Conservation (phyloP, 2,329 filamentous ascomycete species). For the Beauveria medogensis region DNA sequence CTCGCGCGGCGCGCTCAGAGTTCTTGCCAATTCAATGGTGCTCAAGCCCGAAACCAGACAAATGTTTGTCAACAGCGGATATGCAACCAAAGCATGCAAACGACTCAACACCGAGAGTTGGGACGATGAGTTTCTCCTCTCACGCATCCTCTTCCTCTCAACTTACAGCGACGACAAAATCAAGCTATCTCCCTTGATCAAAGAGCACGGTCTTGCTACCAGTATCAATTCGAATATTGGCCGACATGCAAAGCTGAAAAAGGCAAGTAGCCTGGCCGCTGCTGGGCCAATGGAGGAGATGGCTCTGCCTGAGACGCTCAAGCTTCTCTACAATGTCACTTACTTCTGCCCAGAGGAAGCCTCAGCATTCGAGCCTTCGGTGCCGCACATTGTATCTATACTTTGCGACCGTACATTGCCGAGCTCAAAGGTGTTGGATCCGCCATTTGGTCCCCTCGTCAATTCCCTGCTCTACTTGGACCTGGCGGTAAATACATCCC, state of each 20-base stretch:
- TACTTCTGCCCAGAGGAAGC: conserved; percentile 60
- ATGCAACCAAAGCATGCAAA: conserved; percentile 55
- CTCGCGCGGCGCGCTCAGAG: conserved; percentile 69
- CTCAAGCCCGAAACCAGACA: conserved; percentile 39
- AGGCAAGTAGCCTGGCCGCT: conserved; percentile 23
- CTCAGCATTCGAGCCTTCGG: conserved; percentile 55
- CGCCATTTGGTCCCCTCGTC: conserved; percentile 62
- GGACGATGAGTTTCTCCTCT: conserved; percentile 77
- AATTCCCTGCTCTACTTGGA: conserved; percentile 78
- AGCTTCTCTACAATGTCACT: conserved; percentile 82
- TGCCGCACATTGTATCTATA: conserved; percentile 63
- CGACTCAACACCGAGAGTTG: conserved; percentile 63
- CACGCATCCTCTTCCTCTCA: conserved; percentile 36
- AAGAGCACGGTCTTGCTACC: conserved; percentile 34
- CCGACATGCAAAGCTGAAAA: conserved; percentile 52
- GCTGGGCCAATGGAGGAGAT: conserved; percentile 61
- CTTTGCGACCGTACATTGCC: conserved; percentile 53
- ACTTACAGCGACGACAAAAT: conserved; percentile 41
- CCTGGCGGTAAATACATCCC: conserved; percentile 46
- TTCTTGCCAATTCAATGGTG: conserved; percentile 69
- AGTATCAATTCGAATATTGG: conserved; percentile 61
- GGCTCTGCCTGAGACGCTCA: conserved; percentile 76
- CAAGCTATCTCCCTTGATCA: conserved; percentile 40
- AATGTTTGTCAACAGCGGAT: conserved; percentile 36
- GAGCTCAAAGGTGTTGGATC: conserved; percentile 59